Evolutionary conservation across 2,329 filamentous ascomycete genomes (phyloP).

Genomic region (Penicillium janthinellum): DNA sequence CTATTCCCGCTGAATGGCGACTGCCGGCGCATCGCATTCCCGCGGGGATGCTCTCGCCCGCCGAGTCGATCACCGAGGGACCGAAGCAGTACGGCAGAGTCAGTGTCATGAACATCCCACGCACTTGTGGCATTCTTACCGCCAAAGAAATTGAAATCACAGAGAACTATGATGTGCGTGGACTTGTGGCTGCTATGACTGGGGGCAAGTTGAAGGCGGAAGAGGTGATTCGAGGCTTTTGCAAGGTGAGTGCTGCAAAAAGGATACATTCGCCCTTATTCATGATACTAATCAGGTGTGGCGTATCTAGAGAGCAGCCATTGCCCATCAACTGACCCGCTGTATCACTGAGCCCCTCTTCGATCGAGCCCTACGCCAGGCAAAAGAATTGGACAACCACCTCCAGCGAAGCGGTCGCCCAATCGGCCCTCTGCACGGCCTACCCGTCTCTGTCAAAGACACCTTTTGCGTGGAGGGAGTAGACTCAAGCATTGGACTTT

Average conservation of each 20-base stretch:
- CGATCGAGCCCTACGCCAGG: slow-evolving; percentile 51
- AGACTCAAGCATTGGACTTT: slow-evolving; percentile 60
- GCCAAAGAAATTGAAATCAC: slow-evolving; percentile 58
- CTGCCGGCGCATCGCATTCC: slow-evolving; percentile 38
- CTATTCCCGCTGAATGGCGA: slow-evolving; percentile 45
- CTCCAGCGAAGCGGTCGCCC: slow-evolving; percentile 43
- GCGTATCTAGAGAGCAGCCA: slow-evolving; percentile 36
- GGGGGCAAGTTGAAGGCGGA: slow-evolving; percentile 39
- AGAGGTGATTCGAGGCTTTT: slow-evolving; percentile 57
- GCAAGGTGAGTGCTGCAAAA: slow-evolving; percentile 43
- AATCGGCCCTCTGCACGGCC: slow-evolving; percentile 63
- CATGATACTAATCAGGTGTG: not conserved
- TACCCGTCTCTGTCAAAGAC: slow-evolving; percentile 59
- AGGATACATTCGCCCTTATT: not conserved
- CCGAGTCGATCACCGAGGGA: slow-evolving; percentile 39
- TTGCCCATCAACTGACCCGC: slow-evolving; percentile 46
- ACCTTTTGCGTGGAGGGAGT: slow-evolving; percentile 52
- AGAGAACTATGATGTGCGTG: slow-evolving; percentile 52
- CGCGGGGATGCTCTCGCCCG: slow-evolving; percentile 36
- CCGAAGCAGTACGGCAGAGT: slow-evolving; percentile 34
- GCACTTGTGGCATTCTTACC: slow-evolving; percentile 55
- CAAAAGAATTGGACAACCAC: slow-evolving; percentile 52
- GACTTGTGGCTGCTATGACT: slow-evolving; percentile 40
- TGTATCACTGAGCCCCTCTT: slow-evolving; percentile 59
- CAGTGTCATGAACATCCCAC: slow-evolving; percentile 53